Evolutionary conservation across 495 filamentous ascomycete genomes (phyloP), one percentile per base, ranked within the genome.

Genomic region (Podospora fimiseda): DNA sequence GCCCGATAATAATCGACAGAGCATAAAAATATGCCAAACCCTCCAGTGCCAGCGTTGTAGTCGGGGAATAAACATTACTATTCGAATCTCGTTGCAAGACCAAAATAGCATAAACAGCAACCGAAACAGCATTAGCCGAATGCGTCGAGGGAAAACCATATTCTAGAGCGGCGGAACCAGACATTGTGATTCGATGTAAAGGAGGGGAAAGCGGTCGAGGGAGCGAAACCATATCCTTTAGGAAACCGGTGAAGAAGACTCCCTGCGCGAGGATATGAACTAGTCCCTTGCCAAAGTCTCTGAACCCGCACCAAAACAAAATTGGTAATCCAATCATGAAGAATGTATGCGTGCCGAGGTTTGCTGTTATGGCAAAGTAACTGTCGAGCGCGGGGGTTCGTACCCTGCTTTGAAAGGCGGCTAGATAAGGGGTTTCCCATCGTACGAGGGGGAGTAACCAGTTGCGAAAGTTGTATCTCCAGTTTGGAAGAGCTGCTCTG

Each of bases 71-170:
- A 36, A 70, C n/a, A n/a, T n/a, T n/a, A n/a, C n/a, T 61, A 58
- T 76, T 73, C 4, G 80, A 74, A 0, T 83, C 75, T 1, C 65
- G 70, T 56, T 79, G 77, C 7, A 96, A 74, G 15, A 81, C 69
- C 16, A 86, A 75, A 33, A 96, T 70, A 11, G 78, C 83, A 66
- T 96, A 98, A 9, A 95, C 78, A 24, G 89, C 87, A 11, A 96
- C 92, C 1, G 93, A 97, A 41, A 96, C 87, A 6, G 93, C 93
- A 66, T 98, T 98, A 19, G 93, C 92, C 2, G 90, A 95, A 68
- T 98, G 93, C 0, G 93, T 96, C 11, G 90, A 96, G 2, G 93
- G 93, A 60, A 96, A 97, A 19, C 93, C 93, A 61, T 98, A 98
- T 63, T 98, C 93, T 36, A 98, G 78, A 16, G 92, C 90, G 6